Evolutionary conservation across 495 filamentous ascomycete species (phyloP), one percentile per base, ranked within the genome.

Genomic region (Penicillium herquei): DNA sequence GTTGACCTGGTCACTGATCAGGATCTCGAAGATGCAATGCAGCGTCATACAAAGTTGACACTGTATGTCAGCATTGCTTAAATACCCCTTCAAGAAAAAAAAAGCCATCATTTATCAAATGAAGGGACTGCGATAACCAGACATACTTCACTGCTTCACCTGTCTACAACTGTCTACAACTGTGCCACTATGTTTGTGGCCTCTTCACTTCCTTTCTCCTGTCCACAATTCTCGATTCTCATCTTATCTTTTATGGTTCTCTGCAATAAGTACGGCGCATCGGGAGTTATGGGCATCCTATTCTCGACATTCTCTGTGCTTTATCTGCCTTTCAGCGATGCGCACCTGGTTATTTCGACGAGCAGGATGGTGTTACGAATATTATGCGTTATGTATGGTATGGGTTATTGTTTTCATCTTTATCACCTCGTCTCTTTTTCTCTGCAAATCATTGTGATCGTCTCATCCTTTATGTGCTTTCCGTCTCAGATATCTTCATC

Each of bases 41-140:
- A 86, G 63, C 77, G 90, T 64, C 96, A 96, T 72, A 84, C 88
- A 50, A 96, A 96, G 71, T 72, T 98, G 59, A 85, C 91, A 30
- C 74, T 98, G 44, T 89, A 85, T 56, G 90, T 93, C 52, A 83
- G 84, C 57, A 75, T 81, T 55, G 74, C 69, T 58, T 80, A 33
- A 52, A 44, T 17, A 21, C 49, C 7, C 21, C 21, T 4, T 26
- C 26, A 47, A 3, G 65, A 76, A 68, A 39, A 47, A 3, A 66
- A 76, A 68, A 39, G 14, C 7, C 39, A n/a, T 40, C 8, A 41
- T 42, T 51, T 51, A 35, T 39, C 14, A 8, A 10, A 7, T 47
- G 44, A 4, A 30, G 45, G 49, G 52, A 34, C 44, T 35, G 49
- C 26, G 51, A 54, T 45, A 39, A 53, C 52, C 21, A 41, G 58